Conservation (phyloP, 2,329 filamentous ascomycete genomes). For the Venturia asperata region DNA sequence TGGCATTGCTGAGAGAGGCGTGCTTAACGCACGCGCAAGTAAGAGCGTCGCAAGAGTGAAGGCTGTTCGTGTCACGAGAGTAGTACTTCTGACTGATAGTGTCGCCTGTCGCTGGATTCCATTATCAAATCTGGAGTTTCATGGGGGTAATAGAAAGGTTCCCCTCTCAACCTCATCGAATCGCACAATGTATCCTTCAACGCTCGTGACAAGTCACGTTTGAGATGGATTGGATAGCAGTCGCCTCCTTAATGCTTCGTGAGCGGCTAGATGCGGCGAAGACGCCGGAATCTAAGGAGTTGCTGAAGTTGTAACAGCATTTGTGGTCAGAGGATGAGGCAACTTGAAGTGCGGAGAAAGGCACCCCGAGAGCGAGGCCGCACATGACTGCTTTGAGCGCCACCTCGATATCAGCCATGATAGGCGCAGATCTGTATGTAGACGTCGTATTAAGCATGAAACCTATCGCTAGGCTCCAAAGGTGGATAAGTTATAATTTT, state of each 20-base stretch:
- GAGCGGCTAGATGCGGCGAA: slow-evolving; percentile 9
- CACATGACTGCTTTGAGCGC: slow-evolving; percentile 3
- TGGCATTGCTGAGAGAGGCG: slow-evolving; percentile 1
- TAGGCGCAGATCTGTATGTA: not conserved
- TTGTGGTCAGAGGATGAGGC: not conserved
- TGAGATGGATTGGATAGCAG: not conserved
- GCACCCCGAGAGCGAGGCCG: not conserved
- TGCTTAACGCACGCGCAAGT: slow-evolving; percentile 4
- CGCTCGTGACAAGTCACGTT: slow-evolving; percentile 7
- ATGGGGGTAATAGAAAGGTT: slow-evolving; percentile 7
- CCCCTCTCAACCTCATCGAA: slow-evolving; percentile 6
- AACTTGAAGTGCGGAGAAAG: not conserved
- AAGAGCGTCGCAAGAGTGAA: not conserved
- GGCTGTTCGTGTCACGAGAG: not conserved
- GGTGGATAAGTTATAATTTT: not conserved
- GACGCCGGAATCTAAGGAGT: not conserved
- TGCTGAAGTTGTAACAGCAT: not conserved
- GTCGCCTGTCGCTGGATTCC: slow-evolving; percentile 4
- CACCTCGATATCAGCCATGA: not conserved
- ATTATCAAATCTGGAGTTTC: slow-evolving; percentile 10
- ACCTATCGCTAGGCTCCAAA: not conserved
- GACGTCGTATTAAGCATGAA: not conserved
- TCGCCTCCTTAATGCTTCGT: not conserved
- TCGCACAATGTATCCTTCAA: not conserved
- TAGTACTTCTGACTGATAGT: slow-evolving; percentile 13